Conservation (phyloP, 2,329 filamentous ascomycete genomes). For the Aspergillus caelatus region DNA sequence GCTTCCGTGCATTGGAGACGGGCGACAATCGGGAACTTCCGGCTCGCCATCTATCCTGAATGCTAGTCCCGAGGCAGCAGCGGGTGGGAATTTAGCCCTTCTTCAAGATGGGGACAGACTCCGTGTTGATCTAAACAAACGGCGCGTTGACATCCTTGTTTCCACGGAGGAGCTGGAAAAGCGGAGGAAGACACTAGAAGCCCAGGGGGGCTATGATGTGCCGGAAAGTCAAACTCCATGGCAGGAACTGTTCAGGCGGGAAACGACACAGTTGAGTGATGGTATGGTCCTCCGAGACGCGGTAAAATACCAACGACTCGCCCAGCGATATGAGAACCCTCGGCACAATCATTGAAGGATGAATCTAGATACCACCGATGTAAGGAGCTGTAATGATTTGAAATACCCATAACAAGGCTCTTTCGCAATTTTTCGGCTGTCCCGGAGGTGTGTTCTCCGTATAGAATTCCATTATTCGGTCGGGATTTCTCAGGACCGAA, state of each 20-base stretch:
- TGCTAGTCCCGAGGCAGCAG: slow-evolving; percentile 58
- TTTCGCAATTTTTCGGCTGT: background rate
- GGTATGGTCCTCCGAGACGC: slow-evolving; percentile 53
- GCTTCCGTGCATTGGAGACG: slow-evolving; percentile 58
- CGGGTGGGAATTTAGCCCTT: slow-evolving; percentile 57
- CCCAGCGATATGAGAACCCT: slow-evolving; percentile 45
- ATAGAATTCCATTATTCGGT: background rate
- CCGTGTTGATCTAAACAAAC: slow-evolving; percentile 53
- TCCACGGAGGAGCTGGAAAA: slow-evolving; percentile 44
- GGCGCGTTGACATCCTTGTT: slow-evolving; percentile 54
- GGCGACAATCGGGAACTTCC: slow-evolving; percentile 59
- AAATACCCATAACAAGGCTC: background rate
- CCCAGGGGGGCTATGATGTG: slow-evolving; percentile 40
- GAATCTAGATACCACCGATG: background rate
- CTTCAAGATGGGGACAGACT: slow-evolving; percentile 54
- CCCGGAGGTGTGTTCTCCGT: background rate
- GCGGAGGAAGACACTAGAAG: slow-evolving; percentile 43
- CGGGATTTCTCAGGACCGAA: background rate
- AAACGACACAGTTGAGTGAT: slow-evolving; percentile 49
- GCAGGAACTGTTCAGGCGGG: slow-evolving; percentile 55
- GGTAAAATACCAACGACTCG: slow-evolving; percentile 51
- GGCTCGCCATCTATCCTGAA: slow-evolving; percentile 60
- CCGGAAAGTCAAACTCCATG: slow-evolving; percentile 53
- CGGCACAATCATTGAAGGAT: slow-evolving; percentile 48
- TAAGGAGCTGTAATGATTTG: background rate